Evolutionary conservation across 1,139 yeast species (phyloP), one percentile per base, ranked within the genome.

Genomic region (Hanseniaspora sp.): DNA sequence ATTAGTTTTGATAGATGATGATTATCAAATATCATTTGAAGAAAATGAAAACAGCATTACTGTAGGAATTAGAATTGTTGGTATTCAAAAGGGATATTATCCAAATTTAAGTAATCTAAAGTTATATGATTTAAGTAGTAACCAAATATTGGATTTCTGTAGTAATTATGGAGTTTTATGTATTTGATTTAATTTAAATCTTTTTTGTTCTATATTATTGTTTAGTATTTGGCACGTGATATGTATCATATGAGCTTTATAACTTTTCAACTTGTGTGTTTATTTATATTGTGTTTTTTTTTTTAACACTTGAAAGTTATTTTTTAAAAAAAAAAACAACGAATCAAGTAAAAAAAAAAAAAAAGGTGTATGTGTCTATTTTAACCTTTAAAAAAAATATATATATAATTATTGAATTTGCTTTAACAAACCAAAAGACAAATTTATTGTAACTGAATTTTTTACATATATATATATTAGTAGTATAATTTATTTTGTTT

Each of bases 1-100:
- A 2, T 58, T 67, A 1, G 62, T 67, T 2, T 55, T 67, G 13
- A 57, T 66, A 4, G 61, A 69, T 3, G 67, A 67, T 49, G 70
- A 67, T 48, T 64, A 60, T 55, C 66, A 64, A 52, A 56, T 66
- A 5, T 23, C 42, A 3, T 51, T 51, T 39, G 67, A 68, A 3
- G 53, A 63, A 3, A 59, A 66, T 11, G 59, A 58, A 8, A 65
- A 64, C 37, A 62, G 68, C 60, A 59, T 55, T 59, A 62, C 37
- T 62, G 62, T 54, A 6, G 64, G 62, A 15, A 56, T 67, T 43
- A 59, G 61, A 31, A 62, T 66, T 46, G 61, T 67, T 23, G 67
- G 64, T 1, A 59, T 67, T 12, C 59, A 60, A 52, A 56, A 62
- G 17, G 69, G 69, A 0, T 66, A 63, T 46, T 65, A 64, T 43